Percentiles rank a stretch among this genome's conserved stretches.
These are phyloP conservation scores for Salvia hispanica DNA, from an alignment of 257 asterid genomes.

Conservation along the genomic window DNA sequence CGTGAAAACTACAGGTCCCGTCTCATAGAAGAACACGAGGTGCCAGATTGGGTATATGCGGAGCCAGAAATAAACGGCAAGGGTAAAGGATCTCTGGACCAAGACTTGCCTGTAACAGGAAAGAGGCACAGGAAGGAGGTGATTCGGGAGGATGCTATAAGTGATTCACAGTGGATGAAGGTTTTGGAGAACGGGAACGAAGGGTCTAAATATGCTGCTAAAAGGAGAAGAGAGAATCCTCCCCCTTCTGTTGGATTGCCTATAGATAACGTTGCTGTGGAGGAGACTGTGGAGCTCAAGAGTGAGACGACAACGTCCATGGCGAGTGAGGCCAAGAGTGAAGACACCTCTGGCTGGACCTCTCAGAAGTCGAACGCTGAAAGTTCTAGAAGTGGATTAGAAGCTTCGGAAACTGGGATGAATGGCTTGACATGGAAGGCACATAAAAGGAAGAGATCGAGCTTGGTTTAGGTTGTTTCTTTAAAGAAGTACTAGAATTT, in stretches of 20 bases:
- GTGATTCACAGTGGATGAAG: conserved; percentile 68
- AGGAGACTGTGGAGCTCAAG: conserved; percentile 43
- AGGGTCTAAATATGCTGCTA: conserved; percentile 42
- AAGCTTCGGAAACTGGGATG: conserved; percentile 41
- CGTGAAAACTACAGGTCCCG: conserved; percentile 85
- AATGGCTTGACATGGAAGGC: conserved; percentile 75
- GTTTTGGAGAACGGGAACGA: conserved; percentile 73
- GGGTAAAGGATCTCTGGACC: conserved; percentile 58
- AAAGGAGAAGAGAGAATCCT: conserved; percentile 49
- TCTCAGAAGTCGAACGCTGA: conserved; percentile 52
- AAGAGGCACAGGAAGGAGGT: conserved; percentile 88
- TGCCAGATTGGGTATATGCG: conserved; percentile 91
- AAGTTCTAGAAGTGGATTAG: conserved; percentile 45
- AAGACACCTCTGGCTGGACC: conserved; percentile 44
- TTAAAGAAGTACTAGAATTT: conserved; percentile 6
- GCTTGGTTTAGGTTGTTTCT: conserved; percentile 40
- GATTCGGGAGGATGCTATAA: conserved; percentile 63
- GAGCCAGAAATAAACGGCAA: conserved; percentile 54
- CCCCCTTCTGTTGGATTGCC: conserved; percentile 31
- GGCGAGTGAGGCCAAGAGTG: conserved; percentile 59
- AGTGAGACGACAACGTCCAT: conserved; percentile 46
- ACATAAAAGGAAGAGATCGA: conserved; percentile 80
- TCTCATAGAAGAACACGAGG: conserved; percentile 93
- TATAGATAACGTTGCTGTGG: conserved; percentile 31
- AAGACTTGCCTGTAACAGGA: conserved; percentile 65